phyloP scores from a whole-genome alignment of 805 yeast species.

The Diddensiella caesifluorescens region DNA sequence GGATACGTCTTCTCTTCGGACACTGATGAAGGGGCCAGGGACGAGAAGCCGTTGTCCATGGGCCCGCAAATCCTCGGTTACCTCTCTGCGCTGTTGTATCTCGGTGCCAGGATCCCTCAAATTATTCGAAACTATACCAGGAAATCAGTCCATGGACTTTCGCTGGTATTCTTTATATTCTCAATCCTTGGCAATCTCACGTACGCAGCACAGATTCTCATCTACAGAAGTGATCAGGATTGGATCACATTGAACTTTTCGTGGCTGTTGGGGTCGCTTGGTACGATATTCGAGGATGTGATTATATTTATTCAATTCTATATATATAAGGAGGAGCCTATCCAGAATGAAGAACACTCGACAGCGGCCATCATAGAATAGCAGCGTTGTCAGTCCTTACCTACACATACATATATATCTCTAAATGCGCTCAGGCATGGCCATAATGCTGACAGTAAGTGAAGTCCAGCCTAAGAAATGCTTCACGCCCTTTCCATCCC shows the following conservation, averaged over 20 bases:
- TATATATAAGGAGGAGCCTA: constrained; percentile 36
- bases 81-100: constrained; percentile 58
- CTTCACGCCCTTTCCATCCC: constrained; percentile 73
- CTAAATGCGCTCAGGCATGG: constrained; percentile 54
- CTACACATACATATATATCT: constrained; percentile 2
- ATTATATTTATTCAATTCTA: constrained; percentile 65
- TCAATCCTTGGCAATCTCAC: constrained; percentile 72
- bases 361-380: constrained; percentile 10
- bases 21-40: constrained; percentile 22
- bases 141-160: constrained; percentile 78
- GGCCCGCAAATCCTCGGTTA: constrained; percentile 71
- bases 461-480: constrained; percentile 96
- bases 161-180: constrained; percentile 71
- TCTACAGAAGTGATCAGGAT: constrained; percentile 55
- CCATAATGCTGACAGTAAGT: constrained; percentile 71
- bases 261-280: constrained; percentile 75
- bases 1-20: constrained; percentile 53
- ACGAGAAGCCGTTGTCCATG: constrained; percentile 27
- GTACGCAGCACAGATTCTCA: constrained; percentile 66
- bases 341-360: constrained; percentile 1
- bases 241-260: constrained; percentile 60
- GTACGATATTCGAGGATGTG: constrained; percentile 67
- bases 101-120: constrained; percentile 81
- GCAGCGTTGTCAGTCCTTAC: no score
- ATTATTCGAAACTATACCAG: constrained; percentile 72